Percentiles rank a stretch among this genome's conserved stretches.
These are phyloP conservation scores for Taiwanofungus camphoratus DNA, from an alignment of 1,284 basidiomycete genomes.

Conservation along the genomic window DNA sequence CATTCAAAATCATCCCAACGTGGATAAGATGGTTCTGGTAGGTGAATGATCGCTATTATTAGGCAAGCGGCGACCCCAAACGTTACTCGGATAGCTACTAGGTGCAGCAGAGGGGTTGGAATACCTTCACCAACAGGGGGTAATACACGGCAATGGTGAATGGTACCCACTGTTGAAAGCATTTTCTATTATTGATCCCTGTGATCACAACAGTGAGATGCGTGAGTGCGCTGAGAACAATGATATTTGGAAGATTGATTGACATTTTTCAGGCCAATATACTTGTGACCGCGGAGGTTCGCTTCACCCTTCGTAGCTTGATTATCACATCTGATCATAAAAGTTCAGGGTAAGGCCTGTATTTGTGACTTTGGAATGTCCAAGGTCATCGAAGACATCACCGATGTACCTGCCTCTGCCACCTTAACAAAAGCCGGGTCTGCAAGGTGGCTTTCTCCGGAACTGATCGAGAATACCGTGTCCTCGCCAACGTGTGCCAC, in stretches of 20 bases:
- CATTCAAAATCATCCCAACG: constrained; percentile 20
- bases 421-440: constrained; percentile 39
- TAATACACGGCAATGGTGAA: no score
- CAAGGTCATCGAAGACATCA: constrained; percentile 50
- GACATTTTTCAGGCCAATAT: constrained; percentile 42
- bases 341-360: constrained; percentile 39
- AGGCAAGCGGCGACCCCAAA: no score
- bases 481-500: constrained; percentile 36
- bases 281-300: constrained; percentile 36
- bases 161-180: no score
- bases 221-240: constrained; percentile 31
- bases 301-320: not conserved
- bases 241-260: not conserved
- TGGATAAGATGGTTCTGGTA: no score
- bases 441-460: constrained; percentile 53
- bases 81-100: no score
- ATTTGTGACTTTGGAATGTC: constrained; percentile 60
- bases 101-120: no score
- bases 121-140: no score
- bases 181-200: constrained; percentile 33
- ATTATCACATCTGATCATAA: not conserved
- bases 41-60: no score
- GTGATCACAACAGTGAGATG: constrained; percentile 49
- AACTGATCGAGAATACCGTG: constrained; percentile 37
- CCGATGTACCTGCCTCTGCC: constrained; percentile 36